Evolutionary conservation across 2,329 filamentous ascomycete genomes (phyloP), one percentile per base, ranked within the genome.

Genomic region (Sporothrix pallida): DNA sequence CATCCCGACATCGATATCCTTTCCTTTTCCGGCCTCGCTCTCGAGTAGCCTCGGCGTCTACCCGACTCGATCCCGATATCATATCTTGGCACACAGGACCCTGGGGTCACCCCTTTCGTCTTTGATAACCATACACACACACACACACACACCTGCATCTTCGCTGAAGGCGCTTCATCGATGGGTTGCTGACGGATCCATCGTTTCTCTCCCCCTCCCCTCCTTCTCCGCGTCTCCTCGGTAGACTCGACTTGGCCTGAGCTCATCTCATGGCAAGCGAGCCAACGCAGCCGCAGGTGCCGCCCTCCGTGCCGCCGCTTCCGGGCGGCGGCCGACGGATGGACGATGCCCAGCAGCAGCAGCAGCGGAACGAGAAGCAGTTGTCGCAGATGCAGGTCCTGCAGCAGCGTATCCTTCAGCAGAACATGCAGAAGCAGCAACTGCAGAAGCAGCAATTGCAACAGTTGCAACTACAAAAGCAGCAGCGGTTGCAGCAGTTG

Each of bases 191-290:
- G 50, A 74, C 73, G 73, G 15, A 60, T 20, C 10, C 46, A 20
- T 20, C 62, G n/a, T 17, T 15, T 12, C 42, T 15, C 23, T 31
- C 48, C 70, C 10, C 44, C 56, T n/a, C n/a, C 37, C 50, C 68
- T 46, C 50, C 42, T 52, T n/a, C 44, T 48, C 12, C 42, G 46
- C 65, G 37, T 58, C 42, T 56, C 52, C 54, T 62, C 63, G 48
- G 67, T 20, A 42, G 67, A 20, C 67, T 52, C 31, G 44, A 71
- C 42, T 44, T 46, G 48, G 52, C 42, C 50, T 58, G 46, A 37
- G 7, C 15, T 56, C 20, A 23, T 46, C 48, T 7, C 44, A 74
- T 75, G 73, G 71, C 73, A 20, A 75, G 74, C 71, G 74, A 75
- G 71, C 26, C 73, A 6, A 58, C 54, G 15, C 73, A 71, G 54